phyloP scores from a whole-genome alignment of 345 rosid species.

The Geranium rotundifolium region DNA sequence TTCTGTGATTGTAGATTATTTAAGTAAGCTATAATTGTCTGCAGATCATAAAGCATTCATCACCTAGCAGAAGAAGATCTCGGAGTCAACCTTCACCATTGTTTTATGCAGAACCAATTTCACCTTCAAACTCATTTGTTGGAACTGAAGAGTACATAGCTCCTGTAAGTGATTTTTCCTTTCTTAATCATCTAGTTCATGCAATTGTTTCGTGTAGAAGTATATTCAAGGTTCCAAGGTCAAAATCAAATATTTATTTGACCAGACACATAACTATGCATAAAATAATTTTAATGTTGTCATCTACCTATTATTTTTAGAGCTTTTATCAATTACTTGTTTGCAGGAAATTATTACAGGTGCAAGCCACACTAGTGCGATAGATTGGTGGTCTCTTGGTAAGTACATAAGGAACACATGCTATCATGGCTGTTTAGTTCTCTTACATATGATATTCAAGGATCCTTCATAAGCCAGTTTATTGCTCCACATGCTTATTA shows the following conservation, averaged over 20 bases:
- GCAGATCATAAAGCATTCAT: constrained; percentile 54
- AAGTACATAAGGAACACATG: constrained; percentile 15
- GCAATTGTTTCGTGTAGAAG: background rate
- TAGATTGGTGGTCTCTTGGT: constrained; percentile 99
- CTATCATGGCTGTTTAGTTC: background rate
- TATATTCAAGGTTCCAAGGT: too few relatives aligned
- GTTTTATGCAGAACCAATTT: constrained; percentile 77
- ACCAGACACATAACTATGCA: too few relatives aligned
- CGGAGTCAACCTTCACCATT: constrained; percentile 59
- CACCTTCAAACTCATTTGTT: constrained; percentile 81
- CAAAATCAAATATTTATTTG: too few relatives aligned
- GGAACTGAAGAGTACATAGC: constrained; percentile 98
- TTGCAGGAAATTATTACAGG: constrained; percentile 91
- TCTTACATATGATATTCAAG: too few relatives aligned
- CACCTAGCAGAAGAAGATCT: constrained; percentile 53
- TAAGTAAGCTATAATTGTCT: constrained; percentile 1
- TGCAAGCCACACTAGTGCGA: constrained; percentile 75
- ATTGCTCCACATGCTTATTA: background rate
- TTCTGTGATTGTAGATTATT: background rate
- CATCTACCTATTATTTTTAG: too few relatives aligned
- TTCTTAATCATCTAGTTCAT: constrained; percentile 2
- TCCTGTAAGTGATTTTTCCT: constrained; percentile 47
- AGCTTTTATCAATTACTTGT: background rate
- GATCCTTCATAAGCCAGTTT: too few relatives aligned
- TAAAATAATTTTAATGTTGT: too few relatives aligned